Conservation (phyloP, 2,329 filamentous ascomycete species). For the Westerdykella ornata region DNA sequence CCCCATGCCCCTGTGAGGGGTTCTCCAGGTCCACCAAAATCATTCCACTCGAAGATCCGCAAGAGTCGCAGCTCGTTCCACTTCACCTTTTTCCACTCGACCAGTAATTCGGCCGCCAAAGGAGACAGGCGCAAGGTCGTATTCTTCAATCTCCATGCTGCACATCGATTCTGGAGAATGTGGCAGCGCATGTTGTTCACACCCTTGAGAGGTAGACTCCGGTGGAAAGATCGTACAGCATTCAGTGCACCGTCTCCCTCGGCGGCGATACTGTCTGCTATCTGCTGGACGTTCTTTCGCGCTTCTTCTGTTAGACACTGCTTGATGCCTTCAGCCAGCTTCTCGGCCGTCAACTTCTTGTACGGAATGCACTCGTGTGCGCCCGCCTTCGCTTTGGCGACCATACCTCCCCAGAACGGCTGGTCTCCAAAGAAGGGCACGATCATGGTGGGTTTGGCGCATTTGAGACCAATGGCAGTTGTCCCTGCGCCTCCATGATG, state of each 20-base stretch:
- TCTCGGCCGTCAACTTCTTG: slow-evolving; percentile 58
- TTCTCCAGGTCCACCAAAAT: slow-evolving; percentile 69
- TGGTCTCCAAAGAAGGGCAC: slow-evolving; percentile 78
- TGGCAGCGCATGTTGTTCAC: slow-evolving; percentile 55
- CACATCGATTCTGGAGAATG: slow-evolving; percentile 56
- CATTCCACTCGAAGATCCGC: slow-evolving; percentile 66
- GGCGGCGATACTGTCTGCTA: slow-evolving; percentile 55
- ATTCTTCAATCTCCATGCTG: slow-evolving; percentile 59
- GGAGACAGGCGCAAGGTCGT: slow-evolving; percentile 56
- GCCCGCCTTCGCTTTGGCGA: slow-evolving; percentile 57
- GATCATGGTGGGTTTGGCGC: slow-evolving; percentile 65
- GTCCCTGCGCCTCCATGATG: slow-evolving; percentile 76
- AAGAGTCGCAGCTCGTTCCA: slow-evolving; percentile 60
- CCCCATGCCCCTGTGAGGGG: slow-evolving; percentile 61
- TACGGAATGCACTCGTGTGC: slow-evolving; percentile 59
- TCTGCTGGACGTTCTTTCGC: slow-evolving; percentile 49
- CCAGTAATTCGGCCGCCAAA: slow-evolving; percentile 59
- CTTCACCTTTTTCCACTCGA: slow-evolving; percentile 53
- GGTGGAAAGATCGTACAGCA: slow-evolving; percentile 61
- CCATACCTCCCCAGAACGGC: slow-evolving; percentile 69
- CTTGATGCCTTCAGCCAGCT: slow-evolving; percentile 63
- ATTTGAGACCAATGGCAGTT: slow-evolving; percentile 66
- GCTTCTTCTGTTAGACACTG: slow-evolving; percentile 59
- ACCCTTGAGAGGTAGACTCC: slow-evolving; percentile 47
- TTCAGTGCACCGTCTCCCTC: slow-evolving; percentile 64